Evolutionary conservation across 2,329 filamentous ascomycete species (phyloP), one percentile per base, ranked within the genome.

Genomic region (Alternaria angustiovoidea): DNA sequence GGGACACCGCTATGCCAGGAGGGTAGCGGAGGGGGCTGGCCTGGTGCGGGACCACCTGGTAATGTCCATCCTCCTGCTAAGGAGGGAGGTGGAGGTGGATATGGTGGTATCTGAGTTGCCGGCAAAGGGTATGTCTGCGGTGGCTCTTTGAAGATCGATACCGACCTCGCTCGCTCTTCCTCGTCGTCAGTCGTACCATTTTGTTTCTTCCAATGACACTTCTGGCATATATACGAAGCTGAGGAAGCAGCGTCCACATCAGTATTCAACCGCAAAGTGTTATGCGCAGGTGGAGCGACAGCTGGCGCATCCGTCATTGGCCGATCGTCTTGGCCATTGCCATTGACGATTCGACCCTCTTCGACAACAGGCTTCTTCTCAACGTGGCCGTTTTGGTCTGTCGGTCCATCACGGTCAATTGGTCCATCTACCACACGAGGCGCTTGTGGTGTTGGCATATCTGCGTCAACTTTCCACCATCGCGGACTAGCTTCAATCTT

Each of bases 401-500:
- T 67, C 1, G 56, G 47, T 24, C 70, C 73, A 39, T 77, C 75
- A 26, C 63, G 51, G 2, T 57, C 36, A 20, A 66, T 53, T 53
- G 67, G 57, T 4, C 68, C 70, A 59, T 77, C 72, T 16, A 68
- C 63, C 20, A 62, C 51, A 30, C 56, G 66, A 52, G 60, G 30
- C 14, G 41, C 46, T 46, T 62, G 63, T 32, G 62, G 54, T 20
- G 60, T 32, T 34, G 54, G 43, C 18, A 51, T n/a, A 32, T 54
- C 44, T 12, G 69, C 70, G 30, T 78, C 72, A 14, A 69, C 59
- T 52, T 74, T 76, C 78, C 76, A 83, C 83, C 83, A 84, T 71
- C 86, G 89, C 5, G 90, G 91, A 68, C 89, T 93, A 51, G 90
- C 86, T 72, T 93, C 89, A 58, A 90, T 85, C 12, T 80, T 76